A percentile compares a stretch with the other conserved stretches of the same genome.
phyloP scores from a whole-genome alignment of 345 rosid genomes.

The Salix arbutifolia region DNA sequence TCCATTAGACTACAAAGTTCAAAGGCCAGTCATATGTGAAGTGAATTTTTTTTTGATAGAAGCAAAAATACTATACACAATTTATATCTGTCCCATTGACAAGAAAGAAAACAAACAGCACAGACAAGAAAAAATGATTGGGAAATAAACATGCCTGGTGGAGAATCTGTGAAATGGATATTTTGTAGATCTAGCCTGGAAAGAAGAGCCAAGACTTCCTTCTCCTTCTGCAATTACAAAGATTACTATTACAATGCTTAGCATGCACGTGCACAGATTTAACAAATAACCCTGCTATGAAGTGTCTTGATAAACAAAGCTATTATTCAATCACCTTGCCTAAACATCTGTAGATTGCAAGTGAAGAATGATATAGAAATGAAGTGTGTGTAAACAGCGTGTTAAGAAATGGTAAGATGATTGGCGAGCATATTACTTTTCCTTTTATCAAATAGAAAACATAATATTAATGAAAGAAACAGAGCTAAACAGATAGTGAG shows the following conservation, averaged over 20 bases:
- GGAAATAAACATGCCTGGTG: conserved; percentile 52
- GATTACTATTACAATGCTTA: neutral
- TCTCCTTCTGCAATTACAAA: conserved; percentile 63
- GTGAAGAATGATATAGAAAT: neutral
- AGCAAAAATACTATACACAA: neutral
- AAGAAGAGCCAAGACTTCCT: conserved; percentile 77
- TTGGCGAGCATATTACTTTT: no score
- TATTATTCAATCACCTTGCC: neutral
- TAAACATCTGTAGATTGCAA: no score
- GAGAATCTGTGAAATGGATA: conserved; percentile 56
- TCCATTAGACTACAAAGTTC: neutral
- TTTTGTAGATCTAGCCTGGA: conserved; percentile 71
- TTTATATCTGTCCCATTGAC: neutral
- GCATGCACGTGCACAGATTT: neutral
- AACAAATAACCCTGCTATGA: neutral
- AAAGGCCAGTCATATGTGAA: neutral
- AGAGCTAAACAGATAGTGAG: neutral
- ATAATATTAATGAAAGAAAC: neutral
- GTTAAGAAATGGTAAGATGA: neutral
- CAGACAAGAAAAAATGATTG: neutral
- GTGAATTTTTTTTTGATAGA: no score
- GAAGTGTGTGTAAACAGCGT: neutral
- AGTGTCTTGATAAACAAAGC: neutral
- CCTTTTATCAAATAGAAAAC: neutral
- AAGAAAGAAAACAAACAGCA: neutral